These are phyloP conservation scores for Phaeophleospora eucalypticola DNA, from an alignment of 2,329 filamentous ascomycete genomes.

Conservation along the genomic window DNA sequence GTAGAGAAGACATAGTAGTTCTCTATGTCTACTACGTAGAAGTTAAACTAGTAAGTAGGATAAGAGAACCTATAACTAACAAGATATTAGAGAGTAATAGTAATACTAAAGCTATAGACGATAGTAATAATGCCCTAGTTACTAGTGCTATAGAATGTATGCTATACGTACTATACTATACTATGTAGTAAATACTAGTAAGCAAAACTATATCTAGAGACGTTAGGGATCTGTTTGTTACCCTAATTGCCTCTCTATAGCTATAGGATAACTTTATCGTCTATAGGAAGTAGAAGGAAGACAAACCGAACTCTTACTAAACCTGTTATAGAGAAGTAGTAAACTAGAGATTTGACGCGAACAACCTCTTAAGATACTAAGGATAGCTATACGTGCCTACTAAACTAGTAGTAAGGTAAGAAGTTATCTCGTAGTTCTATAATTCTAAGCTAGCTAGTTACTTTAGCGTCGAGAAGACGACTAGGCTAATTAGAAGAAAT, in stretches of 20 bases:
- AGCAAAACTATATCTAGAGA: slow-evolving; percentile 5
- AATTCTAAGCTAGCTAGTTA: slow-evolving; percentile 4
- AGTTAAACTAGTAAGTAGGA: slow-evolving; percentile 1
- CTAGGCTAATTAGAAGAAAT: neutral
- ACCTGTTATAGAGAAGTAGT: neutral
- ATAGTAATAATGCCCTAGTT: neutral
- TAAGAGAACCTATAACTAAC: slow-evolving; percentile 1
- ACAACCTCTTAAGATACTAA: neutral
- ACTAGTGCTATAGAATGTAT: slow-evolving; percentile 6
- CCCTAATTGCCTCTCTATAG: slow-evolving; percentile 1
- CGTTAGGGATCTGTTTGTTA: slow-evolving; percentile 1
- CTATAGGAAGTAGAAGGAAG: neutral
- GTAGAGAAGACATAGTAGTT: neutral
- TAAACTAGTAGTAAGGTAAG: neutral
- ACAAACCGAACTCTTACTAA: neutral
- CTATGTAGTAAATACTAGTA: slow-evolving; percentile 2
- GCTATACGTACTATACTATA: slow-evolving; percentile 8
- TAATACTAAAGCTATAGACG: neutral
- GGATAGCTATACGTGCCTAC: slow-evolving; percentile 1
- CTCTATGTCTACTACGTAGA: neutral
- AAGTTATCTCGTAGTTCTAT: slow-evolving; percentile 3
- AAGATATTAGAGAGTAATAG: neutral
- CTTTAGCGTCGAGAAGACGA: slow-evolving; percentile 5
- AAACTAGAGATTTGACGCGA: neutral
- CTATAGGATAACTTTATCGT: neutral